These are phyloP conservation scores for Gossypium davidsonii DNA, from an alignment of 441 rosid species.

Conservation along the genomic window DNA sequence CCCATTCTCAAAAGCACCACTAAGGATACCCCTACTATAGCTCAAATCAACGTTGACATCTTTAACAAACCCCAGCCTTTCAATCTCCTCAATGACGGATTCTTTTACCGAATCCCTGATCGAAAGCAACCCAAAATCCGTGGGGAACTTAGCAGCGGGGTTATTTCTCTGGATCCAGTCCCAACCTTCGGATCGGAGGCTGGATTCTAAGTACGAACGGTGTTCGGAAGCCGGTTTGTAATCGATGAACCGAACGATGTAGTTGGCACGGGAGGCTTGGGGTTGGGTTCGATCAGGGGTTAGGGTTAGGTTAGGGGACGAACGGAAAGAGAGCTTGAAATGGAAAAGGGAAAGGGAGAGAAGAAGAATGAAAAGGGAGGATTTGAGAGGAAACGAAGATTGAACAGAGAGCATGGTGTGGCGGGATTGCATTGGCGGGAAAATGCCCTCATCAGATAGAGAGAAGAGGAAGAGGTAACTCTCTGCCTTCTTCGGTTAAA, in stretches of 20 bases:
- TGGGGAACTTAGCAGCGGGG: conserved; percentile 69
- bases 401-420: conserved; percentile 21
- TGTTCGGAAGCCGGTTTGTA: conserved; percentile 54
- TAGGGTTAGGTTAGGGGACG: conserved; percentile 27
- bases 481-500: background rate
- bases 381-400: conserved; percentile 24
- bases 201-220: conserved; percentile 49
- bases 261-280: conserved; percentile 27
- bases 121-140: conserved; percentile 75
- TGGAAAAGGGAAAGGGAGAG: conserved; percentile 40
- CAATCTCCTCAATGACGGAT: conserved; percentile 51
- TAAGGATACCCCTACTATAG: conserved; percentile 66
- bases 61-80: conserved; percentile 53
- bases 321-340: conserved; percentile 21
- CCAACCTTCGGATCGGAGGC: conserved; percentile 57
- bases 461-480: background rate
- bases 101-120: conserved; percentile 45
- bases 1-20: conserved; percentile 52
- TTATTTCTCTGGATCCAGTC: conserved; percentile 78
- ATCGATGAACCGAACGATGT: conserved; percentile 73
- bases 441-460: conserved; percentile 29
- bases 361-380: conserved; percentile 30
- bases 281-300: conserved; percentile 22
- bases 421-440: conserved; percentile 39
- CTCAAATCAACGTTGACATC: conserved; percentile 69